phyloP scores from a whole-genome alignment of 2,329 filamentous ascomycete genomes.

The Neonectria sp. region DNA sequence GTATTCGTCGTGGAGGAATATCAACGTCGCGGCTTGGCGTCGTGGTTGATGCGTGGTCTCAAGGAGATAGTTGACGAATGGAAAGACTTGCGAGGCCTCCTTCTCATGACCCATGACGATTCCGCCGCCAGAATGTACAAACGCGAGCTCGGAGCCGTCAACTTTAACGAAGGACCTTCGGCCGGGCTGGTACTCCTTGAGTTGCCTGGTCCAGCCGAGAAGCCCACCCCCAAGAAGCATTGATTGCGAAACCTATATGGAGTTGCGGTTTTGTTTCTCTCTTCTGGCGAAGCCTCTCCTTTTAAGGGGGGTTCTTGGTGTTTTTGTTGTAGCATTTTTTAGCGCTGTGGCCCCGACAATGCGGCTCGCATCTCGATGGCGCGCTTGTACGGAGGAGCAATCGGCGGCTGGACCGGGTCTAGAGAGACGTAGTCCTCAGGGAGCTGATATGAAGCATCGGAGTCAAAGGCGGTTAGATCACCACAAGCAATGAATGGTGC shows the following conservation, averaged over 20 bases:
- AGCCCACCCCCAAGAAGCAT: conserved; percentile 52
- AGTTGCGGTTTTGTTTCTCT: conserved; percentile 2
- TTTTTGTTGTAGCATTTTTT: conserved; percentile 36
- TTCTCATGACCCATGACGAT: conserved; percentile 67
- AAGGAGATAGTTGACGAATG: conserved; percentile 70
- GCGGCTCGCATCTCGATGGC: conserved; percentile 80
- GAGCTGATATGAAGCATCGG: conserved; percentile 93
- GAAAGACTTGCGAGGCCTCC: conserved; percentile 71
- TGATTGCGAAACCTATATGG: conserved; percentile 32
- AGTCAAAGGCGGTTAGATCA: conserved; percentile 94
- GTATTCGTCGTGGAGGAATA: conserved; percentile 75
- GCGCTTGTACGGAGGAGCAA: conserved; percentile 93
- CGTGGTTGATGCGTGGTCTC: conserved; percentile 75
- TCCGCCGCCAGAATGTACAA: conserved; percentile 62
- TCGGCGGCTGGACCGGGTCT: conserved; percentile 94
- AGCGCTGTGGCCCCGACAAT: conserved; percentile 51
- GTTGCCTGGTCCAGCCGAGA: conserved; percentile 56
- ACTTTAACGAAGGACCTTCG: conserved; percentile 60
- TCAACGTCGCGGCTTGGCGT: conserved; percentile 74
- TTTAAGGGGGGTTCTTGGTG: conserved; percentile 23
- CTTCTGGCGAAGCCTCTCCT: conserved; percentile 8
- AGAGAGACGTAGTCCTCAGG: conserved; percentile 89
- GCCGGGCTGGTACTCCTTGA: conserved; percentile 59
- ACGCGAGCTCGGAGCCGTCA: conserved; percentile 61
- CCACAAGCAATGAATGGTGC: conserved; percentile 98